These are phyloP conservation scores for Diaporthe humulicola DNA, from an alignment of 2,329 filamentous ascomycete genomes.

Conservation along the genomic window DNA sequence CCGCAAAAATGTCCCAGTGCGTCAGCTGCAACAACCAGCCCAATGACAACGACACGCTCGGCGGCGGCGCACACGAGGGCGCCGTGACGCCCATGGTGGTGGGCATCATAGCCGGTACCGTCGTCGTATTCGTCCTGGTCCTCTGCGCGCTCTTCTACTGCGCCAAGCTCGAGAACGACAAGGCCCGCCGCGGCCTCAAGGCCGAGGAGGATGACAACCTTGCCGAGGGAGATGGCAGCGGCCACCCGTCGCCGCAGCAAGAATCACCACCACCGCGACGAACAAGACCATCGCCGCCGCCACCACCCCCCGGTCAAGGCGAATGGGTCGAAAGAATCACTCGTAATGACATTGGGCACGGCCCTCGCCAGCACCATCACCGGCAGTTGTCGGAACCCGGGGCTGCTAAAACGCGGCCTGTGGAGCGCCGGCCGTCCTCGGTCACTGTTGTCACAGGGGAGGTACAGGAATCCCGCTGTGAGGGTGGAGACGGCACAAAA, in stretches of 20 bases:
- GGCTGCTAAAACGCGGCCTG: not conserved
- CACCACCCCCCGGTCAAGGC: not conserved
- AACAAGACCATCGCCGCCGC: not conserved
- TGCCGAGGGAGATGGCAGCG: not conserved
- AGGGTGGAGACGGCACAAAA: not conserved
- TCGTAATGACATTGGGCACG: not conserved
- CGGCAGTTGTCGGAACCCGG: not conserved
- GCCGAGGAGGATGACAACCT: not conserved
- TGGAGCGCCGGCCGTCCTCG: constrained; percentile 17
- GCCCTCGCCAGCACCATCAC: not conserved
- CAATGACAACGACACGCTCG: constrained; percentile 37
- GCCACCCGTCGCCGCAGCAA: not conserved
- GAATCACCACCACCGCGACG: too few species aligned
- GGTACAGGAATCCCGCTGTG: not conserved
- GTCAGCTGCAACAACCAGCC: constrained; percentile 40
- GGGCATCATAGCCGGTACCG: constrained; percentile 39
- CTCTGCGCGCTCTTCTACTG: constrained; percentile 40
- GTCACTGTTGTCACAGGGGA: not conserved
- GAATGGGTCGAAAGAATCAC: not conserved
- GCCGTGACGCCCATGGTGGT: constrained; percentile 38
- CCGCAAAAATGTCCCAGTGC: constrained; percentile 37
- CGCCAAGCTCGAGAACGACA: constrained; percentile 40
- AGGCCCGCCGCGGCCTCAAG: constrained; percentile 18
- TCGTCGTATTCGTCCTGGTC: constrained; percentile 37
- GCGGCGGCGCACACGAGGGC: constrained; percentile 36